These are phyloP conservation scores for Westerdykella aurantiaca DNA, from an alignment of 2,329 filamentous ascomycete genomes.

Conservation along the genomic window DNA sequence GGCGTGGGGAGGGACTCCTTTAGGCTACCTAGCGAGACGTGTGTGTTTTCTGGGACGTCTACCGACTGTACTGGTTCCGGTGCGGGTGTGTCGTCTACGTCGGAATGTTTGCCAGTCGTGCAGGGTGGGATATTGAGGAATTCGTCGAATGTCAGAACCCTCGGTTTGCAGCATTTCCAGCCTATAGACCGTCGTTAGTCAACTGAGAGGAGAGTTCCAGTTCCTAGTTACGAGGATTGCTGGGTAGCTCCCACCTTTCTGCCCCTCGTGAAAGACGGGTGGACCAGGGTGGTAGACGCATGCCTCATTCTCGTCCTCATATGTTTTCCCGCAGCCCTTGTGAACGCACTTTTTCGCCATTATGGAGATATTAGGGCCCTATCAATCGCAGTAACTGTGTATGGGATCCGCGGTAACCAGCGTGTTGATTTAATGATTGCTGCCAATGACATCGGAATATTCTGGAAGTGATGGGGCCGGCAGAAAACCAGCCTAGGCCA, in stretches of 20 bases:
- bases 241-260: constrained; percentile 65
- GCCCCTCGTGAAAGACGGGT: constrained; percentile 89
- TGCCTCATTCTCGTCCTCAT: constrained; percentile 72
- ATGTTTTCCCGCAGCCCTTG: constrained; percentile 88
- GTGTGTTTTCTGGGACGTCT: constrained; percentile 39
- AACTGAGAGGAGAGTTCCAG: constrained; percentile 1
- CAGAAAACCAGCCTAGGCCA: constrained; percentile 17
- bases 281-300: constrained; percentile 92
- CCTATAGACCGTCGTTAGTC: constrained; percentile 49
- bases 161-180: constrained; percentile 98
- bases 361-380: neutral
- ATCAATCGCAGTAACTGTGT: neutral
- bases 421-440: too few species aligned
- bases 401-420: neutral
- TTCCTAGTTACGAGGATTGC: neutral
- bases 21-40: constrained; percentile 28
- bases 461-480: constrained; percentile 30
- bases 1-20: constrained; percentile 27
- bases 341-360: constrained; percentile 90
- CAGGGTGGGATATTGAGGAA: constrained; percentile 91
- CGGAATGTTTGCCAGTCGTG: constrained; percentile 87
- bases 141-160: constrained; percentile 95
- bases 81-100: constrained; percentile 65
- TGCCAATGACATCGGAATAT: constrained; percentile 22
- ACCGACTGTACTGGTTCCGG: constrained; percentile 45